A percentile compares a stretch with the other conserved stretches of the same genome.
These are phyloP conservation scores for Hypomontagnella submonticulosa DNA, from an alignment of 495 filamentous ascomycete species.

Conservation along the genomic window DNA sequence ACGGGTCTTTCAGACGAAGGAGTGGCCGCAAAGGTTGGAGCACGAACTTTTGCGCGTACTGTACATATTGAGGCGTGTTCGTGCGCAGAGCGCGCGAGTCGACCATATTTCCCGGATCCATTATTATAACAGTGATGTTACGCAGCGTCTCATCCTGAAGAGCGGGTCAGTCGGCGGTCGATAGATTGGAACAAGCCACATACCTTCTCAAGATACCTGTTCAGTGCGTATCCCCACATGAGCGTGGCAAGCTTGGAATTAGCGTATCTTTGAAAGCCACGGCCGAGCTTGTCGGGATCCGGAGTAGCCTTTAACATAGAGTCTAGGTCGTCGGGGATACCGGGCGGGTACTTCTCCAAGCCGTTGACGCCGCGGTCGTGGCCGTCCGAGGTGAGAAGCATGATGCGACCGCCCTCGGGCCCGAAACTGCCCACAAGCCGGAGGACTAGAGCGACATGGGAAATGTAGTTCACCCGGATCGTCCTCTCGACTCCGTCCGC, in stretches of 20 bases:
- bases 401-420: constrained; percentile 50
- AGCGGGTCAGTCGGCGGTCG: background rate
- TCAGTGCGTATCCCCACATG: constrained; percentile 60
- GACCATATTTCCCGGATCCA: constrained; percentile 59
- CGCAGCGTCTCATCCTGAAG: constrained; percentile 47
- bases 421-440: constrained; percentile 57
- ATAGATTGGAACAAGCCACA: constrained; percentile 1
- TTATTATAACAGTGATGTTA: constrained; percentile 57
- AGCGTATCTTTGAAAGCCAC: constrained; percentile 58
- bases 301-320: constrained; percentile 32
- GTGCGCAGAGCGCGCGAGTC: constrained; percentile 58
- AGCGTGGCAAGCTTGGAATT: constrained; percentile 56
- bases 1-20: constrained; percentile 49
- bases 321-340: constrained; percentile 45
- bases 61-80: constrained; percentile 54
- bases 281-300: constrained; percentile 49
- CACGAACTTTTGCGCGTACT: constrained; percentile 40
- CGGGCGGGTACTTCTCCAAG: constrained; percentile 50
- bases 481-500: constrained; percentile 57
- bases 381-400: constrained; percentile 55
- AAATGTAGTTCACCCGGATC: constrained; percentile 58
- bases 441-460: constrained; percentile 57
- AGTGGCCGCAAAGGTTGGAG: constrained; percentile 52
- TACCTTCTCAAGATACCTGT: constrained; percentile 55
- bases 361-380: constrained; percentile 57